phyloP scores from a whole-genome alignment of 306 rosid species.

The Phaseolus lunatus region DNA sequence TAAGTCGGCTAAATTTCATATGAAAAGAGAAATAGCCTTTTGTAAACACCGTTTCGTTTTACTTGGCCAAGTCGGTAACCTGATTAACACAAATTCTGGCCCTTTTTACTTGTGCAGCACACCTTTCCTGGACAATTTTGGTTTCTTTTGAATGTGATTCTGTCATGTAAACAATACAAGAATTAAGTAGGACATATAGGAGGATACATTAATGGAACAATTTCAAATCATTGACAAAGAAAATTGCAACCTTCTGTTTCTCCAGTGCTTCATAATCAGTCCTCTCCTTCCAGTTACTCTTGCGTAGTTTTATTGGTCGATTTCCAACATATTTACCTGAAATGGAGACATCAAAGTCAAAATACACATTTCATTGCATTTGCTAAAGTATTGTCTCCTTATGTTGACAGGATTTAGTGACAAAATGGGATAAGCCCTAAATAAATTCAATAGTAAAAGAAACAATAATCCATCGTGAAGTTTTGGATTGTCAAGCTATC shows the following conservation, averaged over 20 bases:
- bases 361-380: neutral
- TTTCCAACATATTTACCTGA: conserved; percentile 97
- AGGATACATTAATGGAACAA: neutral
- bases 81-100: conserved; percentile 29
- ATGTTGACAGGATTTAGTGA: neutral
- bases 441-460: conserved; percentile 1
- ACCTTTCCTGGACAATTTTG: conserved; percentile 76
- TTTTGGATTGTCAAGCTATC: neutral
- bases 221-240: neutral
- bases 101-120: conserved; percentile 76
- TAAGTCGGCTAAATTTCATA: neutral
- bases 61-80: neutral
- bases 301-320: conserved; percentile 90
- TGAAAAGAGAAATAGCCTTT: neutral
- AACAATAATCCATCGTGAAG: conserved; percentile 27
- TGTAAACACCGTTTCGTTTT: neutral
- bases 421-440: conserved; percentile 1
- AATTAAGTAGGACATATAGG: neutral
- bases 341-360: conserved; percentile 30
- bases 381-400: conserved; percentile 25
- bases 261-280: conserved; percentile 76
- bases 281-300: conserved; percentile 98
- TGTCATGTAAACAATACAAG: conserved; percentile 44
- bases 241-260: conserved; percentile 72
- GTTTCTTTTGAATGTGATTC: conserved; percentile 75